Percentiles rank a stretch among this genome's conserved stretches.
Evolutionary conservation across 352 stramenopile genomes (phyloP).

Genomic region (Blastocystis sp.): DNA sequence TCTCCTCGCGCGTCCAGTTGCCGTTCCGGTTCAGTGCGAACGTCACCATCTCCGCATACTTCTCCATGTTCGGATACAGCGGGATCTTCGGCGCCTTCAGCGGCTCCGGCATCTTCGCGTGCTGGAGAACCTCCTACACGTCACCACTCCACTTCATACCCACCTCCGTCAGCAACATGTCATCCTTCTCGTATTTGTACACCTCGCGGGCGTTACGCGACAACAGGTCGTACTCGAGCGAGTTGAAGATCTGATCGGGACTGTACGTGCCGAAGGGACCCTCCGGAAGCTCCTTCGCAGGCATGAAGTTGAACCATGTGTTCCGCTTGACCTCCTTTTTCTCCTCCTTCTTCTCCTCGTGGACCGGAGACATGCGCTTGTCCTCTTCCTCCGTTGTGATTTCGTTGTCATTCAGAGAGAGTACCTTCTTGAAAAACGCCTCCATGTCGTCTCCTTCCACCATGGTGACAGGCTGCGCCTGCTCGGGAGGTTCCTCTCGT

Average conservation of each 20-base stretch:
- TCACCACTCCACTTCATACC: not conserved
- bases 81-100: not conserved
- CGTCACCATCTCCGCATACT: conserved; percentile 9
- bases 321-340: conserved; percentile 17
- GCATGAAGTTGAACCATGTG: conserved; percentile 57
- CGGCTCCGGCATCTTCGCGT: conserved; percentile 27
- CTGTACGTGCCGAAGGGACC: not conserved
- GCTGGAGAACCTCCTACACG: conserved; percentile 23
- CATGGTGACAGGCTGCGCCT: not conserved
- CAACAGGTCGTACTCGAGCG: conserved; percentile 28
- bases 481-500: no score
- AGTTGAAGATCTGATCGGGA: conserved; percentile 41
- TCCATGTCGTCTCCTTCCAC: not conserved
- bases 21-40: conserved; percentile 46
- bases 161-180: conserved; percentile 30
- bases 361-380: not conserved
- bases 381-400: conserved; percentile 4
- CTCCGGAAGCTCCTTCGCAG: conserved; percentile 34
- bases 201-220: conserved; percentile 24
- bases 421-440: not conserved
- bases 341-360: conserved; percentile 17
- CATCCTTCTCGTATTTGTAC: conserved; percentile 57
- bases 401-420: not conserved
- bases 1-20: conserved; percentile 34
- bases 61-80: conserved; percentile 23